phyloP scores from a whole-genome alignment of 169 alveolate species.

The Prorocentrum cordatum region DNA sequence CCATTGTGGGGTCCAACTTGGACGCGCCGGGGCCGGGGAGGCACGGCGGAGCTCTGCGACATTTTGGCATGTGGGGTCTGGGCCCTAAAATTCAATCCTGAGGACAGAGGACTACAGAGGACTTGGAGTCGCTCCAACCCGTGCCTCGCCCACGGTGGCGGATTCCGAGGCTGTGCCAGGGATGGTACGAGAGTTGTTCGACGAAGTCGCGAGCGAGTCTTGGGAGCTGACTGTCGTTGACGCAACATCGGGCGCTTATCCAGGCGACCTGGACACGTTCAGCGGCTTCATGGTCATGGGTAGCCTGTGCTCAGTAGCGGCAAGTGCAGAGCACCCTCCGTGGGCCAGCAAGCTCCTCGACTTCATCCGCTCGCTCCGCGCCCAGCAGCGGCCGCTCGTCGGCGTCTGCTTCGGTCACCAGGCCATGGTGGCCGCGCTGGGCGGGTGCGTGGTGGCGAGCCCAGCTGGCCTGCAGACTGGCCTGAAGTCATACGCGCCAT shows the following conservation, averaged over 20 bases:
- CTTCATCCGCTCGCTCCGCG: neutral
- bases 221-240: slow-evolving; percentile 9
- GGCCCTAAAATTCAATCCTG: no score
- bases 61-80: no score
- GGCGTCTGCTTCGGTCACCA: slow-evolving; percentile 51
- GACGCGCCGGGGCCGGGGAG: no score
- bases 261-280: neutral
- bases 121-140: neutral
- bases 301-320: slow-evolving; percentile 12
- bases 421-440: slow-evolving; percentile 21
- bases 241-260: neutral
- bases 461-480: slow-evolving; percentile 20
- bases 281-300: slow-evolving; percentile 50
- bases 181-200: slow-evolving; percentile 23
- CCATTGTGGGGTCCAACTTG: no score
- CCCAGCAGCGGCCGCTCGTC: slow-evolving; percentile 8
- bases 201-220: neutral
- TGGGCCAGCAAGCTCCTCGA: neutral
- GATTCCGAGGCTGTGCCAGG: neutral
- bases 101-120: no score
- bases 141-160: neutral
- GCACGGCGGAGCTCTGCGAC: no score
- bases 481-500: neutral
- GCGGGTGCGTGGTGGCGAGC: slow-evolving; percentile 16
- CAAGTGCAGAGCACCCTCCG: neutral